Base-by-base conservation (phyloP, 1,139 yeast species). In the Suzukiozyma palmioleophila region DNA sequence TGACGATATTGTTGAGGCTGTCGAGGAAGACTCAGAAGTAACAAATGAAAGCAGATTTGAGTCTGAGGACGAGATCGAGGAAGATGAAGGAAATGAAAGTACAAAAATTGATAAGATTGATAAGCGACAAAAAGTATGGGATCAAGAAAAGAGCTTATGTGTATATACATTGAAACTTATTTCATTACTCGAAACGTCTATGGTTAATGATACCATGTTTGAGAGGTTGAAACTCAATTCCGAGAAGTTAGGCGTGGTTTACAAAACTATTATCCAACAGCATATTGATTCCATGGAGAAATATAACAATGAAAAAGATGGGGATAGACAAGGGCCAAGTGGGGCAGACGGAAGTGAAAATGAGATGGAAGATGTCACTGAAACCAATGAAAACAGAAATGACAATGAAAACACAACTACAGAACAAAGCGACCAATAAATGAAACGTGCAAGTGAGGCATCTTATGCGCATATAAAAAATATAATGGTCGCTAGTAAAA, bases 151-250 rank as follows among this genome's bases (percentile, higher is more conserved):
- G 41, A 72, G 66, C 16, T 57, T 84, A n/a, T 70, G 80, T 43
- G 62, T 75, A 3, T 77, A 59, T 44, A 59, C 76, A 0, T 59
- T 80, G 22, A 81, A 81, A 50, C 39, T 84, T 33, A 59, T 72
- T 33, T 64, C 73, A 7, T 57, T 81, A 40, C 49, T 63, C 18
- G 71, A 69, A 34, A 47, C 73, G 15, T 69, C 66, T 1, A 51
- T 73, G 42, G 47, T 79, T 8, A 54, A 58, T 14, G 53, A 52
- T 1, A 50, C 45, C 1, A 37, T 73, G 0, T 41, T 53, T 2
- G 43, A 58, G 2, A 66, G 90, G 53, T 46, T 83, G 12, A 49
- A 52, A 10, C 57, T 80, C 43, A 84, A 84, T 54, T 51, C 61
- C 16, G 63, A 57, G 1, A 58, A 51, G n/a, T 55, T 83, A 18